Evolutionary conservation across 169 alveolate species (phyloP).

Genomic region (Eimeria sp.): DNA sequence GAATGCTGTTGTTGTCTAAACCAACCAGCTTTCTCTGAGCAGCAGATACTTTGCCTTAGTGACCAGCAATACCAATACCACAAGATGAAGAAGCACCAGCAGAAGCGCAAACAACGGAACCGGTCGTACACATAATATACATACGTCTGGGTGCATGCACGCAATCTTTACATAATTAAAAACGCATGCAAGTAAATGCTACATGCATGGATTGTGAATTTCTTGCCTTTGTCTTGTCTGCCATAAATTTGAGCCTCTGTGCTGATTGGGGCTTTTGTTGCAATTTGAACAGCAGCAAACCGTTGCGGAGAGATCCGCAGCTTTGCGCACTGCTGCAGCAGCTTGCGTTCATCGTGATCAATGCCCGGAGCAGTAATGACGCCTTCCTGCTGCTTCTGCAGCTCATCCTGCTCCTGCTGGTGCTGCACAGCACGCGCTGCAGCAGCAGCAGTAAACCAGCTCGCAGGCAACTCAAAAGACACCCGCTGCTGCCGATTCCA

Average conservation of each 20-base stretch:
- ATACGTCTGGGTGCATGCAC: background rate
- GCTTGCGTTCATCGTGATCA: background rate
- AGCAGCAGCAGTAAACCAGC: conserved; percentile 33
- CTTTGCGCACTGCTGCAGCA: background rate
- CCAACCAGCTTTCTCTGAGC: no score
- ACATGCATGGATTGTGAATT: no score
- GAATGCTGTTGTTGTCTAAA: no score
- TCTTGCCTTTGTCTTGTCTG: conserved; percentile 24
- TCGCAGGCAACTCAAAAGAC: conserved; percentile 23
- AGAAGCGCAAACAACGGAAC: no score
- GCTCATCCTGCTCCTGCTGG: conserved; percentile 15
- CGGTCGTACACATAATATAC: background rate
- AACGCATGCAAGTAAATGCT: background rate
- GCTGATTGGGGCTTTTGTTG: conserved; percentile 19
- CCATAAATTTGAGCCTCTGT: background rate
- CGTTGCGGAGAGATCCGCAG: background rate
- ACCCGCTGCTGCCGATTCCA: conserved; percentile 41
- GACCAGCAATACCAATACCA: background rate
- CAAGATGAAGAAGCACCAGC: no score
- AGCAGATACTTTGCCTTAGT: background rate
- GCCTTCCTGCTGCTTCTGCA: conserved; percentile 43
- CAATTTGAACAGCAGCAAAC: conserved; percentile 3
- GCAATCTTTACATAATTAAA: background rate
- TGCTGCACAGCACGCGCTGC: conserved; percentile 1
- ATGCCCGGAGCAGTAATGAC: background rate